Base-by-base conservation (phyloP, 805 yeast genomes). In the baker's yeast (Saccharomyces cerevisiae) region DNA sequence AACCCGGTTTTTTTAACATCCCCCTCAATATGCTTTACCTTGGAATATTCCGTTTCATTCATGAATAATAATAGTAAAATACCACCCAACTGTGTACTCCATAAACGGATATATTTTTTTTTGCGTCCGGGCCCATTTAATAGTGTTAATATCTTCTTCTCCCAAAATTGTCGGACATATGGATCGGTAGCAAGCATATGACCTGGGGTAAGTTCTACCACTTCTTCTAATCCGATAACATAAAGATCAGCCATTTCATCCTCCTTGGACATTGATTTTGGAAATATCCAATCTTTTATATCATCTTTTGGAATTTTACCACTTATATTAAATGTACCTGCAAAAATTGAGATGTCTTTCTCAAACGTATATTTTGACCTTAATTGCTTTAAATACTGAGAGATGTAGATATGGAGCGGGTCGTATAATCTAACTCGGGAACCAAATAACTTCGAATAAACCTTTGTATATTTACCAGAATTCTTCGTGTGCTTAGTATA, bases 41-140 rank as follows among this genome's bases (percentile, higher is more conserved):
- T 73, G 10, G 76, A 71, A 4, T 79, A 64, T 54, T 81, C 79
- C 1, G 74, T 68, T 46, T 80, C 80, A 56, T 80, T 81, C 4
- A 84, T 80, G 67, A 84, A 91, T 24, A 94, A 72, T 57, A 90
- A 73, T 47, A 86, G 67, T 24, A 88, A 79, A 14, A 92, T 76
- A 1, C 98, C 98, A 21, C 97, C 97, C 55, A 92, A 70, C 62
- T 89, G 96, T 57, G 85, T 89, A 41, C 85, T 81, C 78, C 90
- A 83, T 8, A 87, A 71, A 14, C 85, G 72, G 5, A 75, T 74
- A 63, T 82, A 87, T 55, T 73, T 74, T 5, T 66, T 72, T 36
- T 69, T 62, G n/a, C 47, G 48, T 22, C 63, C 48, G 69, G 69
- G 71, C 59, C 67, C 59, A 64, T 79, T 77, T 63, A 82, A 59